phyloP scores from a whole-genome alignment of 2,329 filamentous ascomycete species.

The Fusarium burgessii region DNA sequence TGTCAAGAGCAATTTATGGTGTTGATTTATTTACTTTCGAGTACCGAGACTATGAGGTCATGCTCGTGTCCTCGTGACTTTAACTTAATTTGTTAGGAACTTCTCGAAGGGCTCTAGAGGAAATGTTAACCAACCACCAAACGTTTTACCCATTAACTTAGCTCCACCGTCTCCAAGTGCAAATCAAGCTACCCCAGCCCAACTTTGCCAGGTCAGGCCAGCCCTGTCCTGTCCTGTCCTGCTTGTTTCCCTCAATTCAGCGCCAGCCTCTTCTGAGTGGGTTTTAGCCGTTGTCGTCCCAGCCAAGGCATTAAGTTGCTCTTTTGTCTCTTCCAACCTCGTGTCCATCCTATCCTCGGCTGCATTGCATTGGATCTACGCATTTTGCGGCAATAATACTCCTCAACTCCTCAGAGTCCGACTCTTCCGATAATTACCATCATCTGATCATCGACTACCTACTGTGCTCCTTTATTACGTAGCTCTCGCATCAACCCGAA shows the following conservation, averaged over 20 bases:
- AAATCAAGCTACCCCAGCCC: slow-evolving; percentile 21
- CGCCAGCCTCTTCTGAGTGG: slow-evolving; percentile 27
- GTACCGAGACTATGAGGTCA: slow-evolving; percentile 38
- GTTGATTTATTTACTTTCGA: slow-evolving; percentile 6
- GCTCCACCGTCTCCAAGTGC: slow-evolving; percentile 17
- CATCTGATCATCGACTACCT: slow-evolving; percentile 8
- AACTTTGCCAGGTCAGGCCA: slow-evolving; percentile 1
- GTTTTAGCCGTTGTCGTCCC: slow-evolving; percentile 28
- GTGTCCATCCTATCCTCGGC: neutral
- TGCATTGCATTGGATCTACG: slow-evolving; percentile 18
- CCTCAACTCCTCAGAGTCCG: slow-evolving; percentile 9
- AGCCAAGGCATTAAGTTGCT: slow-evolving; percentile 15
- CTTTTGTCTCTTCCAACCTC: slow-evolving; percentile 20
- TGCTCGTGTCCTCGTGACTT: slow-evolving; percentile 40
- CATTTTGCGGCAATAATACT: slow-evolving; percentile 11
- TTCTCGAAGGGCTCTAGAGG: slow-evolving; percentile 26
- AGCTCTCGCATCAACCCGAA: slow-evolving; percentile 12
- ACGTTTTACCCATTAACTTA: slow-evolving; percentile 8
- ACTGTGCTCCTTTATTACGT: slow-evolving; percentile 10
- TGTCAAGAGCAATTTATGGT: neutral
- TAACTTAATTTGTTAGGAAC: slow-evolving; percentile 4
- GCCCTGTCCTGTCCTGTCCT: slow-evolving; percentile 14
- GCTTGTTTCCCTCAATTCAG: slow-evolving; percentile 10
- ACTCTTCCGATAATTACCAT: slow-evolving; percentile 24
- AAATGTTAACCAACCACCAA: slow-evolving; percentile 24